A percentile compares a stretch with the other conserved stretches of the same genome.
Evolutionary conservation across 441 rosid genomes (phyloP).

Genomic region (Viola pubescens): DNA sequence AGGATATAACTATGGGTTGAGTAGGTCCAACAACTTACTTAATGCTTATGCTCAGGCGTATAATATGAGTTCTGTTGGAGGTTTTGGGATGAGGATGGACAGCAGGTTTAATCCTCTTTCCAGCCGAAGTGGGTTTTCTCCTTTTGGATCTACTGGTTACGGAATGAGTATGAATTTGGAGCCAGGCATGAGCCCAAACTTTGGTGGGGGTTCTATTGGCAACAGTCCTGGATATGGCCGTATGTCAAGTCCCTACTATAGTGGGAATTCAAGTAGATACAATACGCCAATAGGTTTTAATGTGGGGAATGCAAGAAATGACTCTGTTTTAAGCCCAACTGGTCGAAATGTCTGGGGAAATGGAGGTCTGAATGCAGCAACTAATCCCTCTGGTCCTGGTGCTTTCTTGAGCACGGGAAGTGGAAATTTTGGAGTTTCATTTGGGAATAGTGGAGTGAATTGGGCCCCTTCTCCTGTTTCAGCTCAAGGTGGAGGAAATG

Average conservation of each 20-base stretch:
- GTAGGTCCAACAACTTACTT: slow-evolving; percentile 64
- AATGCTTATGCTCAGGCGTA: slow-evolving; percentile 84
- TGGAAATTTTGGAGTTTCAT: slow-evolving; percentile 52
- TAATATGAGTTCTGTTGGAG: slow-evolving; percentile 57
- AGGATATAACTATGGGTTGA: slow-evolving; percentile 73
- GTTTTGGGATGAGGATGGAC: slow-evolving; percentile 77
- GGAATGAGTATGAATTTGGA: slow-evolving; percentile 76
- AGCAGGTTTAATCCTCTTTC: slow-evolving; percentile 70
- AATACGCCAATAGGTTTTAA: slow-evolving; percentile 49
- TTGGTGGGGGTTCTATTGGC: slow-evolving; percentile 48
- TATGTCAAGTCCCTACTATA: slow-evolving; percentile 68
- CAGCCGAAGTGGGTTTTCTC: slow-evolving; percentile 67
- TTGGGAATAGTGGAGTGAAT: slow-evolving; percentile 44
- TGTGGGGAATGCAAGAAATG: slow-evolving; percentile 58
- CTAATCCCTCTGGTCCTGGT: slow-evolving; percentile 48
- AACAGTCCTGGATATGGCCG: slow-evolving; percentile 66
- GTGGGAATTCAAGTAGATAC: slow-evolving; percentile 65
- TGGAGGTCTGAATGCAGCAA: slow-evolving; percentile 48
- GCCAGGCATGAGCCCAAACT: slow-evolving; percentile 58
- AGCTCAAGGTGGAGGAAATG: slow-evolving; percentile 53
- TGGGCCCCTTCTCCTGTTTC: slow-evolving; percentile 67
- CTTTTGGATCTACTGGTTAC: slow-evolving; percentile 51
- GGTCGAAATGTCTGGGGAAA: slow-evolving; percentile 82
- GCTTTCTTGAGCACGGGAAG: slow-evolving; percentile 57
- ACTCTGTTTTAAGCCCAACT: slow-evolving; percentile 69